These are phyloP conservation scores for Komagataella pseudopastoris DNA, from an alignment of 805 yeast species.

Conservation along the genomic window DNA sequence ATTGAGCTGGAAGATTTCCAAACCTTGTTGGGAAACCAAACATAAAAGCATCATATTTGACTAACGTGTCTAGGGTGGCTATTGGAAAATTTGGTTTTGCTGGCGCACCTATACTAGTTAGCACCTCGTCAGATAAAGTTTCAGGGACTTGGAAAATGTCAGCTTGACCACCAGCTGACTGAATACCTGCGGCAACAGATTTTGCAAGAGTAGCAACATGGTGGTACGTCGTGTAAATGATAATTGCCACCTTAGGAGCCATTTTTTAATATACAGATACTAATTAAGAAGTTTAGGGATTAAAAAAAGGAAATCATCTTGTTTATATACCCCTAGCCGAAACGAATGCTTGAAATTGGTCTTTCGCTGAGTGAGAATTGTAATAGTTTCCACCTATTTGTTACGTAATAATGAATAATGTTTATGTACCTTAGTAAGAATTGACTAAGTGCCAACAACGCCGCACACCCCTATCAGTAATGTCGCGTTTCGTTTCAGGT, in stretches of 20 bases:
- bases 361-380: too few relatives aligned
- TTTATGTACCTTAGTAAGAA: too few relatives aligned
- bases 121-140: slow-evolving; percentile 49
- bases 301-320: too few relatives aligned
- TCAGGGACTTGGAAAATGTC: slow-evolving; percentile 67
- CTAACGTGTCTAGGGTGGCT: slow-evolving; percentile 45
- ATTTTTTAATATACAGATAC: slow-evolving; percentile 1
- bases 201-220: slow-evolving; percentile 62
- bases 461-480: too few relatives aligned
- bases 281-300: too few relatives aligned
- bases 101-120: slow-evolving; percentile 48
- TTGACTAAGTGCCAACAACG: too few relatives aligned
- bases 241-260: slow-evolving; percentile 19
- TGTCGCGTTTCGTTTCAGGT: too few relatives aligned
- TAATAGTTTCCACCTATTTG: too few relatives aligned
- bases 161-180: slow-evolving; percentile 54
- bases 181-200: slow-evolving; percentile 54
- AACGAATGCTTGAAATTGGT: too few relatives aligned
- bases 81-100: slow-evolving; percentile 49
- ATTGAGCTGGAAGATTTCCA: slow-evolving; percentile 72
- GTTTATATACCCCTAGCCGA: too few relatives aligned
- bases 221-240: slow-evolving; percentile 66
- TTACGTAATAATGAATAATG: too few relatives aligned
- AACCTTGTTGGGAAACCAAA: slow-evolving; percentile 83
- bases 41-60: slow-evolving; percentile 62